Evolutionary conservation across 2,329 filamentous ascomycete species (phyloP).

Genomic region (Metarhizium brunneum): DNA sequence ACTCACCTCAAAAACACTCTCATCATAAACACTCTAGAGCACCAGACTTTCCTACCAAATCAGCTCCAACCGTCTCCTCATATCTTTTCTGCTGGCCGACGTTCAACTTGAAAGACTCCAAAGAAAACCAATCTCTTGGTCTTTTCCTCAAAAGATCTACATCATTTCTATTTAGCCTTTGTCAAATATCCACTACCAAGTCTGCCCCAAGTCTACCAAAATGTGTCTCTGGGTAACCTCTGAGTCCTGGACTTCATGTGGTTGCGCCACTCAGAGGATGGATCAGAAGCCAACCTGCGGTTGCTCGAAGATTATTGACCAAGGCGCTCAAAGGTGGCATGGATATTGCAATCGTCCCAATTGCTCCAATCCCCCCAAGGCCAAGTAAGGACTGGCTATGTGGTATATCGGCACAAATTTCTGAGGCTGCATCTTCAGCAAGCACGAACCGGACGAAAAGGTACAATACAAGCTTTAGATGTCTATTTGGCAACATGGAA

Average conservation of each 20-base stretch:
- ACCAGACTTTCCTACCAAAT: background rate
- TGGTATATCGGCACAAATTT: background rate
- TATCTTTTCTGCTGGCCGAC: background rate
- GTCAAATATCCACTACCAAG: background rate
- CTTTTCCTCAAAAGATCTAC: background rate
- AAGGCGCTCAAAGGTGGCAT: slow-evolving; percentile 20
- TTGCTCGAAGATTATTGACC: slow-evolving; percentile 18
- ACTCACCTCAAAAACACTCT: background rate
- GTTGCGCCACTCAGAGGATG: slow-evolving; percentile 16
- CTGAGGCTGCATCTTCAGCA: background rate
- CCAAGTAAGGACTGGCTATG: background rate
- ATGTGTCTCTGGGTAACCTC: slow-evolving; percentile 27
- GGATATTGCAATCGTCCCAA: slow-evolving; percentile 21
- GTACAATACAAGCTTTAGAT: slow-evolving; percentile 15
- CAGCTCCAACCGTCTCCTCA: background rate
- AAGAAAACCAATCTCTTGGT: background rate
- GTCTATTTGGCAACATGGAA: slow-evolving; percentile 8
- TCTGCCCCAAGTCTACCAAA: slow-evolving; percentile 9
- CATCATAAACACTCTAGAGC: background rate
- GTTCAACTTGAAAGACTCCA: background rate
- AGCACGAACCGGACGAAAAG: slow-evolving; percentile 6
- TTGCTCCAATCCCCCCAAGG: slow-evolving; percentile 21
- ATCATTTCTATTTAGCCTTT: background rate
- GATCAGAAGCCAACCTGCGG: slow-evolving; percentile 19
- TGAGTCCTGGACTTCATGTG: slow-evolving; percentile 22